phyloP scores from a whole-genome alignment of 106 monocot genomes.

The Acorus calamus region DNA sequence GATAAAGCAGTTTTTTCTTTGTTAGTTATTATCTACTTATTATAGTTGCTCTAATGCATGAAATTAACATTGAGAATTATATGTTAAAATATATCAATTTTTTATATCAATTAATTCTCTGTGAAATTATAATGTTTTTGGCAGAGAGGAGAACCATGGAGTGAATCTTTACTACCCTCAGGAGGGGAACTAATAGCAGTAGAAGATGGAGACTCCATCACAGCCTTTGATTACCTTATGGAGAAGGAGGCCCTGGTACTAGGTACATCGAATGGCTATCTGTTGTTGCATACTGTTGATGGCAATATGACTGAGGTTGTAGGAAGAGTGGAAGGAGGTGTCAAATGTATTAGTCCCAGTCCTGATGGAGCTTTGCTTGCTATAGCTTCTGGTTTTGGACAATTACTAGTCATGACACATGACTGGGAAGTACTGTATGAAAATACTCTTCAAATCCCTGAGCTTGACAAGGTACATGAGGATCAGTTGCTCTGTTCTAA shows the following conservation, averaged over 20 bases:
- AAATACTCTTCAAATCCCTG: constrained; percentile 34
- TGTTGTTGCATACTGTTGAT: constrained; percentile 52
- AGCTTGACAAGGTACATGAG: constrained; percentile 41
- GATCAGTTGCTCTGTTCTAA: neutral
- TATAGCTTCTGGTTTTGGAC: constrained; percentile 67
- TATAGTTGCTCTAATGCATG: no score
- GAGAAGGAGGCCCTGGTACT: constrained; percentile 81
- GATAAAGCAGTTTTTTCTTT: no score
- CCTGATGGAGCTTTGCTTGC: constrained; percentile 93
- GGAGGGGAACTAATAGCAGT: constrained; percentile 28
- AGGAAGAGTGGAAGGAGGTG: constrained; percentile 84
- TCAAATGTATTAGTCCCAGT: constrained; percentile 58
- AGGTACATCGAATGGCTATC: constrained; percentile 56
- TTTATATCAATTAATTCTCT: neutral
- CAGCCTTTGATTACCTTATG: constrained; percentile 75
- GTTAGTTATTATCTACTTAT: no score
- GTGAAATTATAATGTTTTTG: neutral
- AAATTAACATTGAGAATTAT: no score
- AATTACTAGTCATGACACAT: constrained; percentile 73
- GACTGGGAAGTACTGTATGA: constrained; percentile 97
- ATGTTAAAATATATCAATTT: neutral
- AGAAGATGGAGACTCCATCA: constrained; percentile 52
- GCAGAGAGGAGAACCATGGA: constrained; percentile 37
- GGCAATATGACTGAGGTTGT: constrained; percentile 54
- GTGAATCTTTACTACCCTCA: constrained; percentile 17